Conservation (phyloP, 257 asterid genomes). For the Solanum peruvianum region DNA sequence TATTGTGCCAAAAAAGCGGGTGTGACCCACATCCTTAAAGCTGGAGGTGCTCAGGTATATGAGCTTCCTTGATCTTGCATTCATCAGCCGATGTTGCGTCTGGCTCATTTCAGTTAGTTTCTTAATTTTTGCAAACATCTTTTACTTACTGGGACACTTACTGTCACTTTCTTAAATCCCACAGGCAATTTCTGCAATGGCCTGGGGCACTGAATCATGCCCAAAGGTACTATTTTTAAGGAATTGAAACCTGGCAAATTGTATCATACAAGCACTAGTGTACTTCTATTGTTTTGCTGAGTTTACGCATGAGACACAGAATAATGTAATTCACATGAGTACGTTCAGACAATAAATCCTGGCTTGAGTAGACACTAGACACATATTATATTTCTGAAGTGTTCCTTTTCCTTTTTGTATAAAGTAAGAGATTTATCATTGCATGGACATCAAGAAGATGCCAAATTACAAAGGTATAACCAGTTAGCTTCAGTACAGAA, state of each 20-base stretch:
- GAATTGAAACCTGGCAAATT: background rate
- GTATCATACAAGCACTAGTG: background rate
- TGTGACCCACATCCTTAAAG: slow-evolving; percentile 94
- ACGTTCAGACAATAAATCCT: background rate
- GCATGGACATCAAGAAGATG: background rate
- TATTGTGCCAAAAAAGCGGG: slow-evolving; percentile 98
- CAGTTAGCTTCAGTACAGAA: background rate
- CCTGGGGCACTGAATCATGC: slow-evolving; percentile 98
- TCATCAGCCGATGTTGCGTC: background rate
- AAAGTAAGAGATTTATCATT: background rate
- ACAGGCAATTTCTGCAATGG: slow-evolving; percentile 98
- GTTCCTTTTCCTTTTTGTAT: background rate
- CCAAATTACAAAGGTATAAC: background rate
- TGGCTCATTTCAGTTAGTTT: background rate
- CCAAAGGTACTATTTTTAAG: slow-evolving; percentile 60
- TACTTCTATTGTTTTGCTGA: background rate
- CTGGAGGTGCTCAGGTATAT: slow-evolving; percentile 97
- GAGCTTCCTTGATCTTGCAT: background rate
- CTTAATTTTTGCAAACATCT: background rate
- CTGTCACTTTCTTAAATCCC: background rate
- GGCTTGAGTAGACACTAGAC: background rate
- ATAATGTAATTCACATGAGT: background rate
- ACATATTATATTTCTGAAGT: background rate
- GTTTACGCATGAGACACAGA: background rate
- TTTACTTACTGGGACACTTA: background rate